Evolutionary conservation across 2,329 filamentous ascomycete genomes (phyloP), one percentile per base, ranked within the genome.

Genomic region (Paradendryphiella salina): DNA sequence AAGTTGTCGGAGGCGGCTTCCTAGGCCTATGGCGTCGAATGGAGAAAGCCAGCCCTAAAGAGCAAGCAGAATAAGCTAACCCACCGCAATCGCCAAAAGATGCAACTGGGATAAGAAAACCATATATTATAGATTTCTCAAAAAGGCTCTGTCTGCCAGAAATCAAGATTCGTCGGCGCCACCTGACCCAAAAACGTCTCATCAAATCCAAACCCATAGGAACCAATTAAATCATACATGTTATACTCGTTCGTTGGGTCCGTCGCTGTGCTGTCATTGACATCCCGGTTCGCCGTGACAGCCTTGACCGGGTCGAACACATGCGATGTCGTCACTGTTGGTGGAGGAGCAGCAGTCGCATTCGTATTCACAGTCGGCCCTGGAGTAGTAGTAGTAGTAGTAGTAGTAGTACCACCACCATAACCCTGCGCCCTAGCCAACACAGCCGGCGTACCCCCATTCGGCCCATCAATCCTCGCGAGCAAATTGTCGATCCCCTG

Each of bases 1-100:
- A 55, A 54, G 61, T 72, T 5, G 63, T 72, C 8, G 72, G 71
- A 20, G 71, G 72, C 17, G 72, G 72, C 2, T 74, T 74, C 36
- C 56, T 74, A 15, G 71, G 59, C 21, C 31, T 74, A 13, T 74
- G 71, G 71, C 60, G 68, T 41, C 65, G 67, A 3, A 69, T 73
- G 69, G 68, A 69, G 33, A 13, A 33, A 20, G 14, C 48, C 20
- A 23, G 20, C 9, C 42, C 37, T 32, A 29, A 46, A 20, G 36
- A 46, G 20, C 5, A n/a, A n/a, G 17, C 9, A 21, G 23, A 40
- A 28, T 13, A 28, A 36, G 15, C 11, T 4, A n/a, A 3, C 23
- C 14, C n/a, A 7, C 6, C 2, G 23, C 17, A 40, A 14, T 3
- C 26, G 9, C 7, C 23, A 26, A 10, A 26, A 26, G 23, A 9